These are phyloP conservation scores for Didymella sp. DNA, from an alignment of 2,329 filamentous ascomycete genomes.

Conservation along the genomic window DNA sequence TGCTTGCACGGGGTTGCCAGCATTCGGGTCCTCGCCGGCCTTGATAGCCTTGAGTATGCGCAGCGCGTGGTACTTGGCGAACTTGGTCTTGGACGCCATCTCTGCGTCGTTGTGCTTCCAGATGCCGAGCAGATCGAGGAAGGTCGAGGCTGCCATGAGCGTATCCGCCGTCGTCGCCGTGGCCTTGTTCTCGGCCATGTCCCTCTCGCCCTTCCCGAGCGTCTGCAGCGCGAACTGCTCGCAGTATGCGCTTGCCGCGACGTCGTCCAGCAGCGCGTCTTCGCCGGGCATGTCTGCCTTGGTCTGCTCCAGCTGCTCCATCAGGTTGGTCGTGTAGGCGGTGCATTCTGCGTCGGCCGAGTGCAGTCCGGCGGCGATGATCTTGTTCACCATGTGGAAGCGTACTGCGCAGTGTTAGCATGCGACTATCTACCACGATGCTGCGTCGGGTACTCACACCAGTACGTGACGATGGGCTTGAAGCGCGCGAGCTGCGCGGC, in stretches of 20 bases:
- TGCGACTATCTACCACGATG: neutral
- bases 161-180: constrained; percentile 91
- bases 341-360: constrained; percentile 78
- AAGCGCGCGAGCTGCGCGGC: constrained; percentile 81
- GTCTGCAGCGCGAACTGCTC: constrained; percentile 93
- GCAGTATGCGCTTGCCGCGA: constrained; percentile 86
- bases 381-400: constrained; percentile 84
- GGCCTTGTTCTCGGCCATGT: constrained; percentile 81
- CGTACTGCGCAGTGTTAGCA: constrained; percentile 36
- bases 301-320: constrained; percentile 88
- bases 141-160: constrained; percentile 89
- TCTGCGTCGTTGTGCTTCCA: constrained; percentile 79
- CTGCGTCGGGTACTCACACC: constrained; percentile 70
- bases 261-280: constrained; percentile 84
- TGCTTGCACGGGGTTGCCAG: constrained; percentile 78
- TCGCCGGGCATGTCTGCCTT: constrained; percentile 77
- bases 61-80: constrained; percentile 92
- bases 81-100: constrained; percentile 86
- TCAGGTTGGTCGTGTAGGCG: constrained; percentile 79
- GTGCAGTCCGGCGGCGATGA: constrained; percentile 82
- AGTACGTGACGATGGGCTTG: constrained; percentile 91
- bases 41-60: constrained; percentile 91
- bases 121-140: constrained; percentile 85
- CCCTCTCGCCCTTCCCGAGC: constrained; percentile 81
- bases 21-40: constrained; percentile 89